phyloP scores from a whole-genome alignment of 2,329 filamentous ascomycete genomes.

The Epichloe bromicola region DNA sequence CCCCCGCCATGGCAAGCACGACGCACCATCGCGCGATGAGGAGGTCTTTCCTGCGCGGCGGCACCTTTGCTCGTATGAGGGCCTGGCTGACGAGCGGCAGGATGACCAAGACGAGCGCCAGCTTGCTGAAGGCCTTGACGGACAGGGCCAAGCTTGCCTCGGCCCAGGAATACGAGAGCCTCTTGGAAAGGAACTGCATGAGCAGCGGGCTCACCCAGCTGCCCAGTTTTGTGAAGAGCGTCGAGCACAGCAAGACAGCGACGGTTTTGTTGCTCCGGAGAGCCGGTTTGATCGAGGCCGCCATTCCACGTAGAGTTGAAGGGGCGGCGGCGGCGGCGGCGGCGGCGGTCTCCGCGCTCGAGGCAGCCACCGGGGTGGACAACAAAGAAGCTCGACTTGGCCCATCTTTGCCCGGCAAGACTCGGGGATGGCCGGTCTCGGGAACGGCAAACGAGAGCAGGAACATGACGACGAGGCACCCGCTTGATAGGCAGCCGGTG shows the following conservation, averaged over 20 bases:
- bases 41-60: background rate
- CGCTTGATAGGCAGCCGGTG: background rate
- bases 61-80: background rate
- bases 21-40: background rate
- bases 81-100: background rate
- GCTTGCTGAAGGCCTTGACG: background rate
- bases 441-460: background rate
- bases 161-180: background rate
- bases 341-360: too few species aligned
- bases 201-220: background rate
- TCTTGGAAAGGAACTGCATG: background rate
- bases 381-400: too few species aligned
- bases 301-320: background rate
- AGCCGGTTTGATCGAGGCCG: background rate
- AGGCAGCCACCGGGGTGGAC: too few species aligned
- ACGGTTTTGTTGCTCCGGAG: background rate
- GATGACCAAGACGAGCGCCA: background rate
- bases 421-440: background rate
- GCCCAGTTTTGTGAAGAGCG: background rate
- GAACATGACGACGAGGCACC: background rate
- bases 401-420: too few species aligned
- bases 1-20: background rate
- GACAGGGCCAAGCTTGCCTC: background rate
- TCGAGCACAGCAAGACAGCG: background rate
- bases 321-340: background rate